Conservation (phyloP, 768 basidiomycete species). For the Leccinum incarnatum region DNA sequence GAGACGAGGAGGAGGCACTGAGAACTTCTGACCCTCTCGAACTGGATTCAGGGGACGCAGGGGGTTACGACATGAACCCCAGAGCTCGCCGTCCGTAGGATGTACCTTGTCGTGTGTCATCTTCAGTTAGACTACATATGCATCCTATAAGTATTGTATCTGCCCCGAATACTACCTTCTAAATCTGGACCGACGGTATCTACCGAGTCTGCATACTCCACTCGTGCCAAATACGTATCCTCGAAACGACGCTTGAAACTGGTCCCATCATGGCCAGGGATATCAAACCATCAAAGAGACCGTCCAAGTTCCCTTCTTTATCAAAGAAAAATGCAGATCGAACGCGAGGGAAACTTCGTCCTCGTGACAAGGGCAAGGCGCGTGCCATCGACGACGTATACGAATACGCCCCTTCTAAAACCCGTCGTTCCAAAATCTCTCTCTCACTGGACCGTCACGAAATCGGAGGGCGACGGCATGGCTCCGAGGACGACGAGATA, state of each 20-base stretch:
- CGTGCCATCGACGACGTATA: constrained; percentile 54
- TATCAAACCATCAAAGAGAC: constrained; percentile 14
- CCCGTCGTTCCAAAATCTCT: constrained; percentile 49
- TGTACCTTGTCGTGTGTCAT: constrained; percentile 1
- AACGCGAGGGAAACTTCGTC: constrained; percentile 39
- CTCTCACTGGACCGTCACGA: constrained; percentile 61
- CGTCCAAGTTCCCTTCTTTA: neutral
- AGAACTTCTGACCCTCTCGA: constrained; percentile 26
- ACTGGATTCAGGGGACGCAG: neutral
- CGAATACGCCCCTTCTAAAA: constrained; percentile 53
- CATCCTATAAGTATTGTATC: neutral
- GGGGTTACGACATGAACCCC: neutral
- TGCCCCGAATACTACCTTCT: constrained; percentile 23
- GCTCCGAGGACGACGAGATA: constrained; percentile 39
- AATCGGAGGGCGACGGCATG: constrained; percentile 27
- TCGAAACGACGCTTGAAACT: neutral
- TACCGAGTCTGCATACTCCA: constrained; percentile 14
- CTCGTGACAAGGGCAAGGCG: constrained; percentile 19
- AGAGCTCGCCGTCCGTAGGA: constrained; percentile 10
- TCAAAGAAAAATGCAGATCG: constrained; percentile 47
- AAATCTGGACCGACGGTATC: constrained; percentile 14
- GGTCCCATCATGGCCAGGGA: constrained; percentile 16
- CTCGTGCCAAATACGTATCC: neutral
- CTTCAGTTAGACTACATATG: neutral
- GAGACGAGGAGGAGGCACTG: constrained; percentile 31